Evolutionary conservation across 495 filamentous ascomycete genomes (phyloP).

Genomic region (Collariella sp.): DNA sequence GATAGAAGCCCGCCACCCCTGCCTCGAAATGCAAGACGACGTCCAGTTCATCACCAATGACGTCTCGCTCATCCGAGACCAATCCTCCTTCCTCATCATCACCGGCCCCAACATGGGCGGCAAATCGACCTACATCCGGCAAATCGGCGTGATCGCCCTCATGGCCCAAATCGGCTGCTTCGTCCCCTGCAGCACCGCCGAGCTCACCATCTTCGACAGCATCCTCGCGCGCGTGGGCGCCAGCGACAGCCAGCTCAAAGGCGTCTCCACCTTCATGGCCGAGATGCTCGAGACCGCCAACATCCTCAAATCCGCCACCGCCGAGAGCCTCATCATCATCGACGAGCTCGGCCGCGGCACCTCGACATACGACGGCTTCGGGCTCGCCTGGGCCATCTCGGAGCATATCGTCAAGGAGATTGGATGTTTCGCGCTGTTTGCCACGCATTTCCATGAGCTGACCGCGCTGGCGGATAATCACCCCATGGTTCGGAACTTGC

Average conservation of each 20-base stretch:
- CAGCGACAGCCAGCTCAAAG: constrained; percentile 92
- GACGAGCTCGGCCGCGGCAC: constrained; percentile 98
- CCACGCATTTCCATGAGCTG: constrained; percentile 97
- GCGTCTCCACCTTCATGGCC: constrained; percentile 98
- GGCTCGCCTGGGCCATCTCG: constrained; percentile 95
- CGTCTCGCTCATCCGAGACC: constrained; percentile 69
- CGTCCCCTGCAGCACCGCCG: constrained; percentile 82
- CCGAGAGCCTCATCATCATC: constrained; percentile 92
- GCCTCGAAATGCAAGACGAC: constrained; percentile 99
- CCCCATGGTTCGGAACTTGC: constrained; percentile 81
- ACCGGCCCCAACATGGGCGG: constrained; percentile 99
- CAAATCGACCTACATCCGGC: constrained; percentile 97
- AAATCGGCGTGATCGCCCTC: constrained; percentile 93
- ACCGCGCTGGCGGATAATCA: constrained; percentile 81
- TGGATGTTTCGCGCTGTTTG: constrained; percentile 85
- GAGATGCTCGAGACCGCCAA: constrained; percentile 99
- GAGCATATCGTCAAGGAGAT: constrained; percentile 97
- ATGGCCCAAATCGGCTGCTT: constrained; percentile 98
- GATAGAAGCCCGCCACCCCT: constrained; percentile 90
- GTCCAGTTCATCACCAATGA: constrained; percentile 98
- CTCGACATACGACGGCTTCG: constrained; percentile 97
- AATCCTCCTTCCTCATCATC: constrained; percentile 89
- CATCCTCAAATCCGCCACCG: constrained; percentile 93
- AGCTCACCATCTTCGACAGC: constrained; percentile 94
- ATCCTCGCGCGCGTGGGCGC: constrained; percentile 96